Evolutionary conservation across 371 early-diverging fungal species (phyloP).

Genomic region (Apophysomyces ossiformis): DNA sequence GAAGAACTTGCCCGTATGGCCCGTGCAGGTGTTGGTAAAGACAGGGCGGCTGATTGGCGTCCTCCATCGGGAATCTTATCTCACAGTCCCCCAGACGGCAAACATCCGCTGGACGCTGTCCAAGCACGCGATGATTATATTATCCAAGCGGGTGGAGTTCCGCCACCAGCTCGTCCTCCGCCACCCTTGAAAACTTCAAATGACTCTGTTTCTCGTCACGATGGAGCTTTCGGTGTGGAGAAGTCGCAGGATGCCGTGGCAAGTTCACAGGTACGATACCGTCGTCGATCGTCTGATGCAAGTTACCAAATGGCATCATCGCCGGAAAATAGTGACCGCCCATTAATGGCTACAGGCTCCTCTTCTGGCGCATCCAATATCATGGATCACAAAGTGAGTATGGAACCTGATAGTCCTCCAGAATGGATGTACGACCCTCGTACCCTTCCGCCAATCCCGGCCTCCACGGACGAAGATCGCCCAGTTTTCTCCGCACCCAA

Average conservation of each 20-base stretch:
- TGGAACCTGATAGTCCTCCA: neutral
- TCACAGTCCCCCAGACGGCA: conserved; percentile 17
- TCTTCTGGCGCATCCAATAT: conserved; percentile 21
- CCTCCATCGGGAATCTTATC: conserved; percentile 50
- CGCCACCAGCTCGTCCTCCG: conserved; percentile 38
- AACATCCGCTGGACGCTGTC: conserved; percentile 25
- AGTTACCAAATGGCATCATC: conserved; percentile 37
- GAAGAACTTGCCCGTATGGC: conserved; percentile 50
- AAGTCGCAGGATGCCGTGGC: conserved; percentile 1
- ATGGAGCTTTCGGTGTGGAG: neutral
- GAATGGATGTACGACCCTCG: conserved; percentile 11
- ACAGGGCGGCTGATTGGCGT: conserved; percentile 42
- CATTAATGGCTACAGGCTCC: conserved; percentile 37
- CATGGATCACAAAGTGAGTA: conserved; percentile 5
- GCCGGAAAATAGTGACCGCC: conserved; percentile 45
- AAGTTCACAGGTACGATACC: conserved; percentile 14
- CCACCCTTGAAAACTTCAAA: conserved; percentile 16
- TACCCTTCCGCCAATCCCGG: conserved; percentile 8
- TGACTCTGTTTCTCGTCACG: neutral
- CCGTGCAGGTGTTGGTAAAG: conserved; percentile 31
- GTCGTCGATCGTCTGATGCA: conserved; percentile 33
- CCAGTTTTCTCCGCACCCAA: conserved; percentile 4
- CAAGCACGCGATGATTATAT: conserved; percentile 40
- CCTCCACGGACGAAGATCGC: neutral
- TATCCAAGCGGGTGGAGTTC: conserved; percentile 34